Conservation (phyloP, 2,329 filamentous ascomycete species). For the Talaromyces funiculosus region DNA sequence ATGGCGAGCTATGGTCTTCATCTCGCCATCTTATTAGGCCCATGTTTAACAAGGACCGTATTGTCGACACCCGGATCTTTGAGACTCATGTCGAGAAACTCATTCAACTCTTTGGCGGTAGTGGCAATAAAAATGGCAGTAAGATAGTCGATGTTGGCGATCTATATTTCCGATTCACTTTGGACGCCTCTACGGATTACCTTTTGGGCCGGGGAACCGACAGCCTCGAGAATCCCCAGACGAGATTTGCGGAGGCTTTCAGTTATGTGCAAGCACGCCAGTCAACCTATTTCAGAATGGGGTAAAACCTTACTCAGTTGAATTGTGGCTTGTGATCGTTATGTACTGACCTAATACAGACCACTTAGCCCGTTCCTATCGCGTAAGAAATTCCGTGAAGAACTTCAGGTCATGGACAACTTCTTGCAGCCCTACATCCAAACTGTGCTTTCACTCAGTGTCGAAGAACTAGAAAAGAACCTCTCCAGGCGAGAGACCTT, state of each 20-base stretch:
- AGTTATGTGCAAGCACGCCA: conserved; percentile 68
- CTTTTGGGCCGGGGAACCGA: conserved; percentile 65
- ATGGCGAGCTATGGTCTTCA: conserved; percentile 71
- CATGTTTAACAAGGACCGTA: conserved; percentile 78
- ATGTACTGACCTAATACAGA: conserved; percentile 29
- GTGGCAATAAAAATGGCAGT: conserved; percentile 64
- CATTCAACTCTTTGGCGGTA: conserved; percentile 51
- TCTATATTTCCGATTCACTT: conserved; percentile 52
- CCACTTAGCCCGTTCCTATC: conserved; percentile 61
- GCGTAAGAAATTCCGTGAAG: conserved; percentile 56
- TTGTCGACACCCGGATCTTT: conserved; percentile 74
- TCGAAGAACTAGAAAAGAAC: conserved; percentile 67
- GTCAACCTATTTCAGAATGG: conserved; percentile 71
- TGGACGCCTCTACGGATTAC: conserved; percentile 76
- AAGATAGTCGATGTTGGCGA: conserved; percentile 63
- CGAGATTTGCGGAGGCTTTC: conserved; percentile 72
- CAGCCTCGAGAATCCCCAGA: conserved; percentile 50
- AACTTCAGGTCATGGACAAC: conserved; percentile 63
- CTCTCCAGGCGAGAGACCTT: conserved; percentile 48
- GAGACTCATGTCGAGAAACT: conserved; percentile 66
- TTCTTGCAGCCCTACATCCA: conserved; percentile 78
- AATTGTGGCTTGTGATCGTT: conserved; percentile 10
- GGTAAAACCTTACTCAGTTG: conserved; percentile 45
- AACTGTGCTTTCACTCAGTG: conserved; percentile 60
- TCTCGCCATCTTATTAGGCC: conserved; percentile 80